Base-by-base conservation (phyloP, 2,329 filamentous ascomycete genomes). In the Herpotrichia juniperi region DNA sequence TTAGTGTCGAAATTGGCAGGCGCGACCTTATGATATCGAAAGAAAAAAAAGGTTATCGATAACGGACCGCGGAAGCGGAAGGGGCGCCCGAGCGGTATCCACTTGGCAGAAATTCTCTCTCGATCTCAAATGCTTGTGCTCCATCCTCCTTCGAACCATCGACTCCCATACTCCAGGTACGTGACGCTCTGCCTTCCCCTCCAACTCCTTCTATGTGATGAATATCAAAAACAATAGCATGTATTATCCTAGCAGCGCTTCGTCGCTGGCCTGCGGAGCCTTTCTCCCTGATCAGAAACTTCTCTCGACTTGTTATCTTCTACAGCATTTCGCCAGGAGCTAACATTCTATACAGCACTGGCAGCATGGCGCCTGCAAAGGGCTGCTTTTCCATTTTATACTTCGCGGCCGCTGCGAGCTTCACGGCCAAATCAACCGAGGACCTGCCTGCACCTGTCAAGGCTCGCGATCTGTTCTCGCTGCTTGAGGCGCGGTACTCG, bases 381-480 rank as follows among this genome's bases (percentile, higher is more conserved):
- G 87, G 83, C n/a, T 83, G 90, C 59, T 96, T 94, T 77, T 89
- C 83, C 51, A 78, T 96, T 40, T 83, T 94, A 49, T 96, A 93
- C 76, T 96, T 96, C 75, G 91, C 90, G 51, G 83, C 85, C 56
- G 89, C 90, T 12, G 82, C 83, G 51, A 87, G 87, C 26, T 90
- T 83, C 71, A 91, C 90, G 1, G 78, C 79, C n/a, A 89, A 85
- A 66, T 81, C 87, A 53, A 78, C 79, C 55, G 90, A 94, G 66
- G 66, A 76, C 14, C 70, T 94, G 10, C 78, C 83, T 2, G 89
- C 89, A 11, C 89, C 90, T 30, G 71, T 93, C 30, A 76, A 81
- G 1, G 71, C 91, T 24, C 71, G 76, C 32, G 77, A 83, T 59
- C 80, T 96, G 19, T 91, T 91, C 63, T 74, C 76, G n/a, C 68